These are phyloP conservation scores for Sporothrix euskadiensis DNA, from an alignment of 2,329 filamentous ascomycete genomes.

Conservation along the genomic window DNA sequence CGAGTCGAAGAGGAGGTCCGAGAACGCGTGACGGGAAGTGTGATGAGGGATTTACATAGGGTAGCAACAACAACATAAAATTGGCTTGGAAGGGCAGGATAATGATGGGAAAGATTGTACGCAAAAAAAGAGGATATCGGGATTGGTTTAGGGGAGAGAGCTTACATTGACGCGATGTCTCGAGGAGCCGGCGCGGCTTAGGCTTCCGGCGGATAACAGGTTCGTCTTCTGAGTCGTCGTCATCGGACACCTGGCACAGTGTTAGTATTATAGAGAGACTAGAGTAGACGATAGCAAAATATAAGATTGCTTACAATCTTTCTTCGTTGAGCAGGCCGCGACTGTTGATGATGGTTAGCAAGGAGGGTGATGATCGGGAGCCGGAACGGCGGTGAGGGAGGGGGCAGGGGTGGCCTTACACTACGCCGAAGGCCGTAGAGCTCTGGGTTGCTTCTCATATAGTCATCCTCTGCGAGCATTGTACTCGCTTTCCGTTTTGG, in stretches of 20 bases:
- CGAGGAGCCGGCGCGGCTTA: conserved; percentile 65
- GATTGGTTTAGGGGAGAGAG: background rate
- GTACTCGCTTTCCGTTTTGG: conserved; percentile 69
- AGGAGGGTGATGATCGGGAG: background rate
- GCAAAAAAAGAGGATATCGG: background rate
- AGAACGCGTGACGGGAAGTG: background rate
- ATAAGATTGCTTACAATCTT: conserved; percentile 55
- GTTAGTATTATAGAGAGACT: conserved; percentile 16
- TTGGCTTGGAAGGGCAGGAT: background rate
- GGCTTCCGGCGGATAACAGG: conserved; percentile 58
- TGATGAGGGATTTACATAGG: background rate
- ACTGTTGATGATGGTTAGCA: conserved; percentile 47
- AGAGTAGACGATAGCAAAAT: background rate
- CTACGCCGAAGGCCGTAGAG: conserved; percentile 92
- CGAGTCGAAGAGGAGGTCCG: background rate
- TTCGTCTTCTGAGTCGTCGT: conserved; percentile 57
- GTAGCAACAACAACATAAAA: background rate
- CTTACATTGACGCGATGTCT: conserved; percentile 32
- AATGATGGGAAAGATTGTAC: background rate
- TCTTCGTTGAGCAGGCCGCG: conserved; percentile 58
- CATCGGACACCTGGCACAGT: conserved; percentile 28
- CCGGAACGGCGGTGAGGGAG: conserved; percentile 27
- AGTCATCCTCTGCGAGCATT: conserved; percentile 69
- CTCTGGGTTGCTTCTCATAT: conserved; percentile 88
- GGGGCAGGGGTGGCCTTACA: conserved; percentile 54